Conservation (phyloP, 2,329 filamentous ascomycete species). For the Colletotrichum ledebouriae region DNA sequence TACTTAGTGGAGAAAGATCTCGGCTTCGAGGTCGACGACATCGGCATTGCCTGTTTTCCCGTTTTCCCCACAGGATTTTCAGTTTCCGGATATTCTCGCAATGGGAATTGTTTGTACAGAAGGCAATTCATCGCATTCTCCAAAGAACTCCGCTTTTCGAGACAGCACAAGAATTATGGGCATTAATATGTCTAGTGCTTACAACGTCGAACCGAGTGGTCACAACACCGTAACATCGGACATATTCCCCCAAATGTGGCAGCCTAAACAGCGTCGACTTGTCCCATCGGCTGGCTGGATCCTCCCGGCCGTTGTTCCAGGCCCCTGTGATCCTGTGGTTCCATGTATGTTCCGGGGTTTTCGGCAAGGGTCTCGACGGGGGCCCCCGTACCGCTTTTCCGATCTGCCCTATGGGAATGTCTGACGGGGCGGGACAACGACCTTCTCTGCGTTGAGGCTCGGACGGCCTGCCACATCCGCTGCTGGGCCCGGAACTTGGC, state of each 20-base stretch:
- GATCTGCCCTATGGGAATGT: constrained; percentile 10
- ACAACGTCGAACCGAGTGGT: background rate
- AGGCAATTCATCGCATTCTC: background rate
- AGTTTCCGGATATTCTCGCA: background rate
- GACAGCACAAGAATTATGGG: background rate
- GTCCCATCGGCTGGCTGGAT: background rate
- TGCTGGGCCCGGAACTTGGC: background rate
- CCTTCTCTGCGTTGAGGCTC: constrained; percentile 2
- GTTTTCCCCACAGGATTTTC: too few species aligned
- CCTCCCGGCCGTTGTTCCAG: background rate
- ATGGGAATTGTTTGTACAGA: background rate
- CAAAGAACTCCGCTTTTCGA: background rate
- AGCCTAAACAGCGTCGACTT: background rate
- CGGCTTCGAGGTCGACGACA: too few species aligned
- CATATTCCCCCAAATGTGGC: background rate
- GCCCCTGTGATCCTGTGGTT: background rate
- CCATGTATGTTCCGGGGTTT: background rate
- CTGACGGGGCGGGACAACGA: background rate
- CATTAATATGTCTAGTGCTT: constrained; percentile 20
- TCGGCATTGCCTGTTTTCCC: too few species aligned
- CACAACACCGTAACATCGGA: constrained; percentile 13
- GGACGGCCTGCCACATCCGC: constrained; percentile 18
- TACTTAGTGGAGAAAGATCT: too few species aligned
- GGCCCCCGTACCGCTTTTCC: background rate
- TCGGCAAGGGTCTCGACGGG: background rate